phyloP scores from a whole-genome alignment of 805 yeast genomes.

The Ogataea nakhonphanomensis region DNA sequence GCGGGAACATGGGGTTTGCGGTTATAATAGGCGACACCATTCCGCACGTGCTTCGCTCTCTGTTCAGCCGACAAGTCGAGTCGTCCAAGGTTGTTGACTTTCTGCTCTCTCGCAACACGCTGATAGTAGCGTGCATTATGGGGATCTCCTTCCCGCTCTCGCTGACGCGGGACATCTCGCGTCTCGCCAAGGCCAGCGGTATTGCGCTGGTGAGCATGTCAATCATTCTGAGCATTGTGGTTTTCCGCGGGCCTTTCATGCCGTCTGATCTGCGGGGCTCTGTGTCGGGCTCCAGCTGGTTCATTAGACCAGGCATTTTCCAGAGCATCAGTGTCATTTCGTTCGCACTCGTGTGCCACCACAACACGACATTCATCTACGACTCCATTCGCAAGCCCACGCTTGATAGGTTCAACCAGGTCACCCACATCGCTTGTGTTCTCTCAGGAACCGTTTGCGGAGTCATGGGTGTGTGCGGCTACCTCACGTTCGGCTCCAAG shows the following conservation, averaged over 20 bases:
- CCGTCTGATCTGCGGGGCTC: conserved; percentile 46
- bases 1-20: conserved; percentile 92
- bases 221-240: conserved; percentile 69
- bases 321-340: conserved; percentile 94
- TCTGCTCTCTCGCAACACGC: conserved; percentile 61
- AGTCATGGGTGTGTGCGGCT: conserved; percentile 76
- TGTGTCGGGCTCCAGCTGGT: conserved; percentile 41
- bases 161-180: conserved; percentile 74
- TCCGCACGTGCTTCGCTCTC: conserved; percentile 77
- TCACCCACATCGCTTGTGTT: conserved; percentile 81
- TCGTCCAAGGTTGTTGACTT: conserved; percentile 41
- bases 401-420: conserved; percentile 63
- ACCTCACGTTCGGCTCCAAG: conserved; percentile 65
- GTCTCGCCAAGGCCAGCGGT: conserved; percentile 81
- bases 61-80: conserved; percentile 48
- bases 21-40: conserved; percentile 93
- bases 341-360: conserved; percentile 94
- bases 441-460: conserved; percentile 79
- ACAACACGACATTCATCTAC: conserved; percentile 85
- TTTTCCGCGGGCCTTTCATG: conserved; percentile 66
- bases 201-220: conserved; percentile 84
- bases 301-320: conserved; percentile 63
- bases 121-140: conserved; percentile 66
- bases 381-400: conserved; percentile 79
- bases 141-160: conserved; percentile 82